Percentiles rank a stretch among this genome's conserved stretches.
Conservation (phyloP, 2,329 filamentous ascomycete species). For the Allantophomopsis lycopodina region DNA sequence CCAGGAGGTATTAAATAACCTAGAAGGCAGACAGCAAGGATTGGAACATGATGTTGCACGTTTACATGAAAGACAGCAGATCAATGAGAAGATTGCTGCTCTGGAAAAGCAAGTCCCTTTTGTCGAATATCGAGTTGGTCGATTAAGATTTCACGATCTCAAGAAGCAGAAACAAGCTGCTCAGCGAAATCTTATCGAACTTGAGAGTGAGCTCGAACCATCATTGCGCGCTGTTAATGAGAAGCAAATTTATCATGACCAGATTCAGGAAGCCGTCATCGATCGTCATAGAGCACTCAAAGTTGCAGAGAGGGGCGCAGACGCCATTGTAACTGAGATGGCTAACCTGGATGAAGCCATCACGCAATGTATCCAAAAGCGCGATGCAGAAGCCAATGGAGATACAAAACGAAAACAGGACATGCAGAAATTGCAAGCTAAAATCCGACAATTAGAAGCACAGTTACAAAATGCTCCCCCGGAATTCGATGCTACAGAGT, state of each 20-base stretch:
- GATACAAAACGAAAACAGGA: conserved; percentile 35
- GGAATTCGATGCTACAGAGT: conserved; percentile 55
- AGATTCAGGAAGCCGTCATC: conserved; percentile 39
- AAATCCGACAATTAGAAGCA: conserved; percentile 49
- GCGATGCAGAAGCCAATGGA: conserved; percentile 35
- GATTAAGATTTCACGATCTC: conserved; percentile 29
- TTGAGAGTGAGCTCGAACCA: conserved; percentile 52
- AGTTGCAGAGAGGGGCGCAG: conserved; percentile 35
- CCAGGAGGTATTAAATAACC: conserved; percentile 45
- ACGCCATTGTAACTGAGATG: conserved; percentile 24
- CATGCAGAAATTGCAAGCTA: conserved; percentile 31
- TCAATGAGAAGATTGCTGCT: conserved; percentile 48
- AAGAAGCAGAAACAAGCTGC: conserved; percentile 42
- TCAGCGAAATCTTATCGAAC: conserved; percentile 37
- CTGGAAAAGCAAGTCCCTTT: conserved; percentile 54
- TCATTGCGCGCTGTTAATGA: conserved; percentile 52
- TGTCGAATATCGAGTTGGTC: conserved; percentile 46
- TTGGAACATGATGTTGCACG: conserved; percentile 75
- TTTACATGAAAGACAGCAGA: conserved; percentile 59
- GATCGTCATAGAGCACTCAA: conserved; percentile 39
- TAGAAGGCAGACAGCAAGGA: conserved; percentile 59
- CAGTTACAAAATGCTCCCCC: conserved; percentile 46
- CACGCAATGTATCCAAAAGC: conserved; percentile 19
- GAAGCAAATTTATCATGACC: conserved; percentile 53
- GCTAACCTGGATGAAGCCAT: conserved; percentile 24